Percentiles rank a stretch among this genome's conserved stretches.
Conservation (phyloP, 345 rosid genomes). For the Brassica juncea region DNA sequence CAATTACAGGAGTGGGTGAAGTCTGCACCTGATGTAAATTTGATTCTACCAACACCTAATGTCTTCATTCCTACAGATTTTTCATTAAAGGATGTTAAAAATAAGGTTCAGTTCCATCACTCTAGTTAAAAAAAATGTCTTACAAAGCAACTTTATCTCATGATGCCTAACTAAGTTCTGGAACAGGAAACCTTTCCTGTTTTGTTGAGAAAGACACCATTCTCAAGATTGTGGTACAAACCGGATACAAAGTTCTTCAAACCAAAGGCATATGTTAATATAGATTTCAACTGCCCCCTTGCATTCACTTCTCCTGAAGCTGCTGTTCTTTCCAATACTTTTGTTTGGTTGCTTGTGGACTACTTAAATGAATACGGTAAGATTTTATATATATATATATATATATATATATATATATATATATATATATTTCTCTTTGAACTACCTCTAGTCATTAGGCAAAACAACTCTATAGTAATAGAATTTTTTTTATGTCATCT, state of each 20-base stretch:
- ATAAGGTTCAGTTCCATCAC: conserved; percentile 52
- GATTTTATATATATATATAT: not conserved
- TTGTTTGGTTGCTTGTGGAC: conserved; percentile 66
- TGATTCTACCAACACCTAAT: conserved; percentile 70
- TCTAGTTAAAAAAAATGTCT: conserved; percentile 1
- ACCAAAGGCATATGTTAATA: conserved; percentile 73
- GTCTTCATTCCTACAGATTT: conserved; percentile 80
- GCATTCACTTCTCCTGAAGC: conserved; percentile 72
- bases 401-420: no score
- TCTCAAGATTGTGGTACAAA: conserved; percentile 74
- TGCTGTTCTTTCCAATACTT: conserved; percentile 60
- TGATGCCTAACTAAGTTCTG: conserved; percentile 19
- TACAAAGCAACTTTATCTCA: conserved; percentile 1
- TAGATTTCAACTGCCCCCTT: conserved; percentile 74
- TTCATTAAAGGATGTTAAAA: conserved; percentile 56
- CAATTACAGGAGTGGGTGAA: conserved; percentile 66
- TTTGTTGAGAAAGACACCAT: conserved; percentile 58
- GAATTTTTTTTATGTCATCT: not conserved
- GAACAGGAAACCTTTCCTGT: conserved; percentile 62
- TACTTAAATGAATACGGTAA: conserved; percentile 85
- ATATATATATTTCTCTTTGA: not conserved
- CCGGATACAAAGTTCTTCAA: conserved; percentile 70
- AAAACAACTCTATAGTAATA: not conserved
- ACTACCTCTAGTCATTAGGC: not conserved
- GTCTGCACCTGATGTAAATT: conserved; percentile 57